A percentile compares a stretch with the other conserved stretches of the same genome.
Conservation (phyloP, 345 rosid species). For the Lagerstroemia speciosa region DNA sequence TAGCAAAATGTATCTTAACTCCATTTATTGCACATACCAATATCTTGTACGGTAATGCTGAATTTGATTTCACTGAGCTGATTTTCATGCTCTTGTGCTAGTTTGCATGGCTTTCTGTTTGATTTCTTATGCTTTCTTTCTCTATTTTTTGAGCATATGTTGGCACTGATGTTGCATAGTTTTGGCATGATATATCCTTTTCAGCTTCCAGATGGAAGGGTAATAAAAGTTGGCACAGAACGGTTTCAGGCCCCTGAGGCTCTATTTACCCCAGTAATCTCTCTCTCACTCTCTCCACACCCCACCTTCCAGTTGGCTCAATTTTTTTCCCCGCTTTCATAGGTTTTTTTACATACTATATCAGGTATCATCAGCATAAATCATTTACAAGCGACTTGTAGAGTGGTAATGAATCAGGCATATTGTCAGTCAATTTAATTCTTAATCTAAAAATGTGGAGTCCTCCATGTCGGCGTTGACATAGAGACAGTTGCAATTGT, state of each 20-base stretch:
- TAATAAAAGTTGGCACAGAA: slow-evolving; percentile 97
- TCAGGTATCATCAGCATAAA: neutral
- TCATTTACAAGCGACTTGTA: neutral
- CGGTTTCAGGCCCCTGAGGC: slow-evolving; percentile 99
- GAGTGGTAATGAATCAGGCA: neutral
- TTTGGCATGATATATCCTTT: slow-evolving; percentile 12
- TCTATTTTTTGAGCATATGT: neutral
- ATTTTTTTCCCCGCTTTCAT: neutral
- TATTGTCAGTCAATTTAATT: neutral
- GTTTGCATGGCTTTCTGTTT: neutral
- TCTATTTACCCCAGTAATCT: slow-evolving; percentile 85
- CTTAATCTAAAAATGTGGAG: neutral
- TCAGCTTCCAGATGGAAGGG: slow-evolving; percentile 96
- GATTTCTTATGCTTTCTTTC: neutral
- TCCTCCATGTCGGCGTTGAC: neutral
- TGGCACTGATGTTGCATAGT: neutral
- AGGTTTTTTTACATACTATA: neutral
- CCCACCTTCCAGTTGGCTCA: neutral
- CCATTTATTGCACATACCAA: neutral
- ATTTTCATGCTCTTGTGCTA: neutral
- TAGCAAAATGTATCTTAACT: neutral
- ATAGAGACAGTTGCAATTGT: neutral
- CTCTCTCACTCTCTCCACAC: neutral
- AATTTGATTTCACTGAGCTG: neutral
- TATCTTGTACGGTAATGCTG: neutral